Percentiles rank a stretch among this genome's conserved stretches.
Evolutionary conservation across 1,284 basidiomycete genomes (phyloP).

Genomic region (Boletus nobilissimus): DNA sequence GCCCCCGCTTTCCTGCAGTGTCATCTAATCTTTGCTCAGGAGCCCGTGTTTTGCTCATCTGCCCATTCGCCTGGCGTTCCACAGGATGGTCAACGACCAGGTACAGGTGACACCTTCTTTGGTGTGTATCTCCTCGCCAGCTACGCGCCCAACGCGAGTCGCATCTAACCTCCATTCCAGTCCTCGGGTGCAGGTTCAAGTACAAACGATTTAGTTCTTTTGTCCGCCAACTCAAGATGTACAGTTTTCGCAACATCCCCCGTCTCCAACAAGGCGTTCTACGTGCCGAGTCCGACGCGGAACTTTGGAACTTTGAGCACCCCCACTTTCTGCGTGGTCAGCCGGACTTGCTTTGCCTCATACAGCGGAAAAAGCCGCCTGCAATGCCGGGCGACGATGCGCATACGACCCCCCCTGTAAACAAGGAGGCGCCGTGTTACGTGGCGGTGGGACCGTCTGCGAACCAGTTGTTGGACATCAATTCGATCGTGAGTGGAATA

Average conservation of each 20-base stretch:
- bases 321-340: conserved; percentile 90
- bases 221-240: conserved; percentile 98
- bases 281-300: conserved; percentile 81
- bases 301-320: conserved; percentile 95
- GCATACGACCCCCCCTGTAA: conserved; percentile 19
- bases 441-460: conserved; percentile 42
- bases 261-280: conserved; percentile 96
- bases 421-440: conserved; percentile 34
- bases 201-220: conserved; percentile 95
- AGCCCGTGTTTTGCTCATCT: conserved; percentile 25
- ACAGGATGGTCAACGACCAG: conserved; percentile 91
- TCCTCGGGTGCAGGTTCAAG: conserved; percentile 95
- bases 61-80: conserved; percentile 13
- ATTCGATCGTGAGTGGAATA: conserved; percentile 84
- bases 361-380: conserved; percentile 80
- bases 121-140: conserved; percentile 58
- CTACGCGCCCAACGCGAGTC: conserved; percentile 12
- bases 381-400: conserved; percentile 47
- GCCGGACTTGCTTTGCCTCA: conserved; percentile 89
- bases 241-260: conserved; percentile 95
- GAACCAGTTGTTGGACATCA: conserved; percentile 76
- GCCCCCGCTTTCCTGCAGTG: conserved; percentile 89
- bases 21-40: conserved; percentile 41
- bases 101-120: conserved; percentile 90
- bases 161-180: conserved; percentile 52